phyloP scores from a whole-genome alignment of 768 basidiomycete species.

The Leccinellum luteum region DNA sequence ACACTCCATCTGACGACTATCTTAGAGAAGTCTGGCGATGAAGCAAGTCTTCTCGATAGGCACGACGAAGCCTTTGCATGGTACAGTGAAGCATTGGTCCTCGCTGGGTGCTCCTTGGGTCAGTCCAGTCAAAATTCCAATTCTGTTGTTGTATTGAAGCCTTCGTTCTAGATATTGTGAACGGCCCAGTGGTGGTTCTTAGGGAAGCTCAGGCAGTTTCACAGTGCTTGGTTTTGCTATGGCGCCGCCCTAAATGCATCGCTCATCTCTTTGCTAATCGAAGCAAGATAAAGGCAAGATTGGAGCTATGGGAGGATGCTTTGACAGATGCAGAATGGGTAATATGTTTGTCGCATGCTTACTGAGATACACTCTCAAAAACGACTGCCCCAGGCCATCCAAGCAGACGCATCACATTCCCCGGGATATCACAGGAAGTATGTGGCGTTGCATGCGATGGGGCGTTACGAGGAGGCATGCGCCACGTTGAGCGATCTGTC shows the following conservation, averaged over 20 bases:
- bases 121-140: no score
- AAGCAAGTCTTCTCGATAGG: no score
- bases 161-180: no score
- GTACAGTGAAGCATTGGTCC: no score
- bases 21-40: no score
- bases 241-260: neutral
- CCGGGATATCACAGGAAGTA: conserved; percentile 3
- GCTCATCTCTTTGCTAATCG: conserved; percentile 9
- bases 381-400: conserved; percentile 4
- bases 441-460: neutral
- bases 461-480: neutral
- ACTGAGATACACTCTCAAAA: neutral
- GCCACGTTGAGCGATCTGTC: neutral
- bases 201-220: no score
- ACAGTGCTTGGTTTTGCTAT: neutral
- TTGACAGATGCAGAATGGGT: conserved; percentile 7
- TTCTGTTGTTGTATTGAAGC: no score
- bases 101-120: no score
- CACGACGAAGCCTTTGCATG: no score
- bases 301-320: neutral
- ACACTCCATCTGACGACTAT: no score
- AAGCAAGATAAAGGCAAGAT: neutral
- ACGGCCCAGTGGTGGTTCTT: no score
- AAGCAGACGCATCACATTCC: neutral
- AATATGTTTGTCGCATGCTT: neutral